Conservation (phyloP, 768 basidiomycete genomes). For the Suillus brevipes region DNA sequence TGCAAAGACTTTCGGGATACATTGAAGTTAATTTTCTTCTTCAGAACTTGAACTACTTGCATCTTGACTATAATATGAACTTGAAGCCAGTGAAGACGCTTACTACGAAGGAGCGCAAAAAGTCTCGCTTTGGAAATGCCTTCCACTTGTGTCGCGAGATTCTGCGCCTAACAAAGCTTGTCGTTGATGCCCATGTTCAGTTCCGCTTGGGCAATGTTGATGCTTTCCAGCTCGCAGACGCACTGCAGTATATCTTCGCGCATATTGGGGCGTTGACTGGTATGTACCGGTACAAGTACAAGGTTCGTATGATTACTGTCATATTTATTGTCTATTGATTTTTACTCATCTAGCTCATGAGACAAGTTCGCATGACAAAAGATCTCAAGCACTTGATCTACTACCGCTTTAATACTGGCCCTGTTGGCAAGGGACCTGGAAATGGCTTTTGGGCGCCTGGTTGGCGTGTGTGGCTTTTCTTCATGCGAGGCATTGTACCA, state of each 20-base stretch:
- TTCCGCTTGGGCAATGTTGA: conserved; percentile 98
- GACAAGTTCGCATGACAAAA: conserved; percentile 99
- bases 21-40: not conserved
- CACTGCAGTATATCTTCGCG: conserved; percentile 95
- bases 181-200: conserved; percentile 98
- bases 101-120: conserved; percentile 99
- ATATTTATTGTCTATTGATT: conserved; percentile 10
- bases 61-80: conserved; percentile 98
- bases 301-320: conserved; percentile 47
- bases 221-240: conserved; percentile 98
- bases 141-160: conserved; percentile 99
- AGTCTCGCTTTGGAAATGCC: conserved; percentile 99
- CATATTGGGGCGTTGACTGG: conserved; percentile 98
- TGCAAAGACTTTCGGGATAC: not conserved
- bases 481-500: conserved; percentile 98
- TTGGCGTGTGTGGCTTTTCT: conserved; percentile 99
- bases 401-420: conserved; percentile 99
- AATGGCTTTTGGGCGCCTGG: conserved; percentile 99
- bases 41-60: conserved; percentile 89
- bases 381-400: conserved; percentile 98
- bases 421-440: conserved; percentile 98
- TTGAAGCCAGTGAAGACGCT: conserved; percentile 96
- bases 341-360: conserved; percentile 69
- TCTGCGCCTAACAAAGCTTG: conserved; percentile 93
- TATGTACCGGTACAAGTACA: conserved; percentile 99